Evolutionary conservation across 768 basidiomycete genomes (phyloP).

Genomic region (Mrakia blollopis): DNA sequence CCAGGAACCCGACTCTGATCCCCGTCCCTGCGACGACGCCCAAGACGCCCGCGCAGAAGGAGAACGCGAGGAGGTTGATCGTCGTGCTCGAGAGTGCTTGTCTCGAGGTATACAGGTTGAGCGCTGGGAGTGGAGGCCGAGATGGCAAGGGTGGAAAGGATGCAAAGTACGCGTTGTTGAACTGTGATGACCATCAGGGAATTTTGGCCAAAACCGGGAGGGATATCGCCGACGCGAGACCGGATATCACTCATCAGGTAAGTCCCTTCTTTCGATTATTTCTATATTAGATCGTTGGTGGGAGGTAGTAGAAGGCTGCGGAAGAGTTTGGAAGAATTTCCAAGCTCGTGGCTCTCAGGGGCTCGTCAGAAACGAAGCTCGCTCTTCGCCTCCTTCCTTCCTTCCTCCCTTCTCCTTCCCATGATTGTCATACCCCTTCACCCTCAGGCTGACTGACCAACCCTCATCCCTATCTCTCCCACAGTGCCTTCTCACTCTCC

Average conservation of each 20-base stretch:
- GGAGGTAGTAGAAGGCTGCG: background rate
- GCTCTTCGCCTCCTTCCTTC: too few species aligned
- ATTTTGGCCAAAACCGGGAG: constrained; percentile 95
- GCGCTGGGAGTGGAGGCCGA: constrained; percentile 54
- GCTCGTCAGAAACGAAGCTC: background rate
- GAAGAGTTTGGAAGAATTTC: background rate
- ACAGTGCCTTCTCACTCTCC: constrained; percentile 90
- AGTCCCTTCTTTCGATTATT: constrained; percentile 35
- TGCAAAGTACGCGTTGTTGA: constrained; percentile 91
- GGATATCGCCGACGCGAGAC: constrained; percentile 98
- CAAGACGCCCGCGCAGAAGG: constrained; percentile 48
- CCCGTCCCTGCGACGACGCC: constrained; percentile 76
- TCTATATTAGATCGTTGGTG: background rate
- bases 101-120: constrained; percentile 86
- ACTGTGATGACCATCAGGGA: constrained; percentile 98
- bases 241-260: constrained; percentile 98
- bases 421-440: background rate
- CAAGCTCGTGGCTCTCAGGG: background rate
- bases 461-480: background rate
- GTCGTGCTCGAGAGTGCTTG: constrained; percentile 93
- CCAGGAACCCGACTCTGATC: constrained; percentile 73
- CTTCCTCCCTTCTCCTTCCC: background rate
- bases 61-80: constrained; percentile 61
- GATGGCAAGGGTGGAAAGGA: constrained; percentile 55
- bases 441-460: background rate